Percentiles rank a stretch among this genome's conserved stretches.
phyloP scores from a whole-genome alignment of 192 early-diverging fungal species.

The Dimargaris xerosporica region DNA sequence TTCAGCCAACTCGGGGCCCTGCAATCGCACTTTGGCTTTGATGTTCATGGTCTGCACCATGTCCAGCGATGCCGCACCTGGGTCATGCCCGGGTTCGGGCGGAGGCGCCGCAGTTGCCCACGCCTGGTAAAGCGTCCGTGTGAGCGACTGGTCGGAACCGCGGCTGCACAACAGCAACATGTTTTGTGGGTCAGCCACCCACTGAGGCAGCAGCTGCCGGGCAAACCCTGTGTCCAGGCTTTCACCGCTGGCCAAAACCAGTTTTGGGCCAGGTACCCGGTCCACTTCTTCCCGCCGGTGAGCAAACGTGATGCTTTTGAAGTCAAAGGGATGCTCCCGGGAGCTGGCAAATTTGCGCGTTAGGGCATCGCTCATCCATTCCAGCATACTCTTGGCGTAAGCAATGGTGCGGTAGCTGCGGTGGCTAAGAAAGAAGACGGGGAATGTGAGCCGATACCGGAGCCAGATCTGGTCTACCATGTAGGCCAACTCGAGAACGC shows the following conservation, averaged over 20 bases:
- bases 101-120: neutral
- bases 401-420: slow-evolving; percentile 58
- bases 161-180: neutral
- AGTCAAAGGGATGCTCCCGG: slow-evolving; percentile 78
- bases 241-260: slow-evolving; percentile 70
- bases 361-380: slow-evolving; percentile 89
- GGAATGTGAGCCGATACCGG: slow-evolving; percentile 36
- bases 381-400: slow-evolving; percentile 78
- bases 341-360: slow-evolving; percentile 49
- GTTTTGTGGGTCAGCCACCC: slow-evolving; percentile 27
- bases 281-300: slow-evolving; percentile 54
- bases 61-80: neutral
- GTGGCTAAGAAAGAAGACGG: slow-evolving; percentile 65
- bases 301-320: slow-evolving; percentile 56
- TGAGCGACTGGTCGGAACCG: neutral
- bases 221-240: slow-evolving; percentile 73
- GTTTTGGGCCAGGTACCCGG: slow-evolving; percentile 52
- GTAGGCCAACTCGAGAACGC: slow-evolving; percentile 81
- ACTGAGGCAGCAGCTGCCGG: slow-evolving; percentile 58
- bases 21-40: slow-evolving; percentile 54
- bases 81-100: no score
- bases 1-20: slow-evolving; percentile 69
- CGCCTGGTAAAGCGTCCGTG: neutral
- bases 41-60: slow-evolving; percentile 21
- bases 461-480: slow-evolving; percentile 80